Percentiles rank a stretch among this genome's conserved stretches.
These are phyloP conservation scores for Picochlorum sp. DNA, from an alignment of 139 green algal genomes.

Conservation along the genomic window DNA sequence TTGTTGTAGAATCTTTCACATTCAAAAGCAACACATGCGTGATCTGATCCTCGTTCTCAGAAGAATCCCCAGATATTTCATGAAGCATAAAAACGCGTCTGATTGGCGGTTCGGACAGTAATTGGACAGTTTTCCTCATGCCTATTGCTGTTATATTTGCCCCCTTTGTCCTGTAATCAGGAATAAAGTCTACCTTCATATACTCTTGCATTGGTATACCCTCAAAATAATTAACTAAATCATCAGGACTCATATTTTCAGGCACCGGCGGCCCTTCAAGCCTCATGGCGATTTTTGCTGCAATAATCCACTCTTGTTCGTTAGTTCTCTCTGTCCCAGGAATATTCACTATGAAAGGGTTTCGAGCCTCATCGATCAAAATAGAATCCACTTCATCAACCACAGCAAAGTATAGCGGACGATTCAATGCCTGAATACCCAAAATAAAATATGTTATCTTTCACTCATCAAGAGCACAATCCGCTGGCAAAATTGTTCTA, in stretches of 20 bases:
- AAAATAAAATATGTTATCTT: not conserved
- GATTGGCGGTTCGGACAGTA: not conserved
- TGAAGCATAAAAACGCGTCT: not conserved
- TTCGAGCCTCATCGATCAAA: constrained; percentile 65
- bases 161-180: constrained; percentile 10
- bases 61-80: not conserved
- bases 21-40: too few species aligned
- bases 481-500: not conserved
- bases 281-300: constrained; percentile 3
- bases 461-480: not conserved
- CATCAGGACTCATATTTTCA: not conserved
- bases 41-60: too few species aligned
- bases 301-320: constrained; percentile 22
- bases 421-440: constrained; percentile 26
- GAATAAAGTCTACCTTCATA: constrained; percentile 15
- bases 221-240: not conserved
- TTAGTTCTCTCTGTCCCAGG: not conserved
- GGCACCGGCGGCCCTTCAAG: not conserved
- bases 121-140: constrained; percentile 9
- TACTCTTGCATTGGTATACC: not conserved
- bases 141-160: constrained; percentile 27
- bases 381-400: constrained; percentile 77
- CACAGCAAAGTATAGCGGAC: constrained; percentile 64
- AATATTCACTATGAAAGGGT: constrained; percentile 46
- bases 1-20: too few species aligned